Conservation (phyloP, 352 stramenopile species). For the Phytophthora palmivora region DNA sequence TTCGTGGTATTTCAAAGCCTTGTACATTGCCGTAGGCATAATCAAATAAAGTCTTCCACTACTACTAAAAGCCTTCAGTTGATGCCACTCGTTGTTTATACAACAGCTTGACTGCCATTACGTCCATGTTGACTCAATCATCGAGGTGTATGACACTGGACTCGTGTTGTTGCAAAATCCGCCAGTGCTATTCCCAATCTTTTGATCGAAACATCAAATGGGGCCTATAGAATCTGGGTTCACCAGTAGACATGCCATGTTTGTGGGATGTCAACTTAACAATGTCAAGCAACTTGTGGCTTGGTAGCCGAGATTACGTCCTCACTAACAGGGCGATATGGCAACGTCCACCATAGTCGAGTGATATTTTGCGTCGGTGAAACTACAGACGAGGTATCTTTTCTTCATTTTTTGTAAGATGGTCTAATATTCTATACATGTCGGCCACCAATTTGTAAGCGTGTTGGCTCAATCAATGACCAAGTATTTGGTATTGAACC, state of each 20-base stretch:
- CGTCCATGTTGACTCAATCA: constrained; percentile 21
- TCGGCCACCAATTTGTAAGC: too few species aligned
- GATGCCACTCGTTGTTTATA: constrained; percentile 10
- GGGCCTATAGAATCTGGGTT: not conserved
- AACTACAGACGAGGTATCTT: too few species aligned
- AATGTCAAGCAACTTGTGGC: constrained; percentile 2
- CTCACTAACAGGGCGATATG: not conserved
- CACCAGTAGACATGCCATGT: constrained; percentile 1
- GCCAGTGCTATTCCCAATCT: constrained; percentile 10
- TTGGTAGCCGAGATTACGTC: constrained; percentile 5
- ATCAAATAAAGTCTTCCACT: too few species aligned
- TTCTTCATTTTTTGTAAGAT: too few species aligned
- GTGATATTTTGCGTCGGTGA: not conserved
- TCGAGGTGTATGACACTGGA: constrained; percentile 23
- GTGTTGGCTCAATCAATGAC: too few species aligned
- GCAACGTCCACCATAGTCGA: not conserved
- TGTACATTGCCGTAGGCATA: too few species aligned
- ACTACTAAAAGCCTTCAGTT: too few species aligned
- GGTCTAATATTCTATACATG: too few species aligned
- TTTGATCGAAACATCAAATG: constrained; percentile 8
- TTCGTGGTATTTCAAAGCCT: too few species aligned
- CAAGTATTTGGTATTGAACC: too few species aligned
- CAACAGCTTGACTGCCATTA: not conserved
- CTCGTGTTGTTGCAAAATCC: constrained; percentile 28
- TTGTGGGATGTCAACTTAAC: not conserved